These are phyloP conservation scores for Aplosporella prunicola DNA, from an alignment of 2,329 filamentous ascomycete species.

Conservation along the genomic window DNA sequence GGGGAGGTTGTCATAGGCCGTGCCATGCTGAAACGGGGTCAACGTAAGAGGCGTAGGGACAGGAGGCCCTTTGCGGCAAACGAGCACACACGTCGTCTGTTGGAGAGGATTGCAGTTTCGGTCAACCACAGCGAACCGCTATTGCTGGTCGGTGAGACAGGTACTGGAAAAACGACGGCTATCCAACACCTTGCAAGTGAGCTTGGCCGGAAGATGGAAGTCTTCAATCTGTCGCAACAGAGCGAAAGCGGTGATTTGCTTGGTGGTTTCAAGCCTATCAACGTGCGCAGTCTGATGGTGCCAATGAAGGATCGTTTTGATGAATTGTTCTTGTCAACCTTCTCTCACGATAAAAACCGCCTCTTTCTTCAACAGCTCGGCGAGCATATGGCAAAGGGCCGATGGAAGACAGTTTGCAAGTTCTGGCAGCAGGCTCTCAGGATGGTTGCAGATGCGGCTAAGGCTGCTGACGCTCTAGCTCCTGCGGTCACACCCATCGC, in stretches of 20 bases:
- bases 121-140: slow-evolving; percentile 80
- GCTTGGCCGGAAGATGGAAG: slow-evolving; percentile 76
- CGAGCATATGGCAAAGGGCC: slow-evolving; percentile 68
- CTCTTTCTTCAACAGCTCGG: slow-evolving; percentile 67
- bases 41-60: slow-evolving; percentile 5
- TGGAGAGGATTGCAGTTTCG: slow-evolving; percentile 81
- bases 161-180: slow-evolving; percentile 94
- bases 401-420: slow-evolving; percentile 79
- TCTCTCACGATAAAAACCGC: slow-evolving; percentile 78
- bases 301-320: slow-evolving; percentile 92
- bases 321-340: slow-evolving; percentile 76
- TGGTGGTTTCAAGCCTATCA: slow-evolving; percentile 94
- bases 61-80: slow-evolving; percentile 65
- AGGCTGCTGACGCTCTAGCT: slow-evolving; percentile 31
- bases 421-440: slow-evolving; percentile 83
- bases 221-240: slow-evolving; percentile 95
- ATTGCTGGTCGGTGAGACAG: slow-evolving; percentile 93
- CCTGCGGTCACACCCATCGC: too few species aligned
- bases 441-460: slow-evolving; percentile 57
- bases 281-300: slow-evolving; percentile 74
- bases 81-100: slow-evolving; percentile 67
- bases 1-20: slow-evolving; percentile 42
- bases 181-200: slow-evolving; percentile 84
- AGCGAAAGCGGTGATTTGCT: slow-evolving; percentile 94
- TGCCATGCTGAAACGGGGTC: slow-evolving; percentile 20